Evolutionary conservation across 768 basidiomycete species (phyloP), one percentile per base, ranked within the genome.

Genomic region (Mycena albidolilacea): DNA sequence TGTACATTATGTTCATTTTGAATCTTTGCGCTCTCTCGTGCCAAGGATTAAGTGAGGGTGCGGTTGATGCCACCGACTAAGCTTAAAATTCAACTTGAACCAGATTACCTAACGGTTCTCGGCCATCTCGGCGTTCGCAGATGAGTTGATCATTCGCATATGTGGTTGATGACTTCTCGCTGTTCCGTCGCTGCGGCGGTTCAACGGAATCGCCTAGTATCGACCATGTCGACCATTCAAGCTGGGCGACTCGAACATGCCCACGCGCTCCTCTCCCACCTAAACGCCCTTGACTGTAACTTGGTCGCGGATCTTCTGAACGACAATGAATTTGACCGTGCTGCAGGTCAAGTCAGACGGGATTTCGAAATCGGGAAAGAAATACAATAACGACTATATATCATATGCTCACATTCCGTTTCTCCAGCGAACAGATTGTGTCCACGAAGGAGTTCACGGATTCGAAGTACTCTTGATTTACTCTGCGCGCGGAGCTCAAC

Each of bases 391-490:
- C 60, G 75, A 30, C 2, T 30, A 30, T 30, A n/a, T n/a, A n/a
- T n/a, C n/a, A n/a, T n/a, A 30, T 30, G 30, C 30, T 30, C 30
- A 30, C 4, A 3, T 30, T 30, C 30, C 30, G 30, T 30, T 30
- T 30, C 30, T 30, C 30, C 3, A 30, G 30, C 30, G 30, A 30
- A 30, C 76, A 69, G 60, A 76, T 76, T 50, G 50, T 64, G 58
- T 67, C 65, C 5, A 58, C 70, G 39, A 69, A 65, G 21, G 73
- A 76, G 52, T 78, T 76, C 46, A 61, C 67, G 10, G 77, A 78
- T 48, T 70, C 75, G 2, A 76, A 60, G 30, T 67, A 67, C 35
- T 35, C 58, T 12, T 12, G 23, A 55, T 0, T 4, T 67, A 35
- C 23, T 67, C 60, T n/a, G 44, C n/a, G n/a, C n/a, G n/a, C 57